A percentile compares a stretch with the other conserved stretches of the same genome.
These are phyloP conservation scores for Phanerochaete carnosa DNA, from an alignment of 768 basidiomycete genomes.

Conservation along the genomic window DNA sequence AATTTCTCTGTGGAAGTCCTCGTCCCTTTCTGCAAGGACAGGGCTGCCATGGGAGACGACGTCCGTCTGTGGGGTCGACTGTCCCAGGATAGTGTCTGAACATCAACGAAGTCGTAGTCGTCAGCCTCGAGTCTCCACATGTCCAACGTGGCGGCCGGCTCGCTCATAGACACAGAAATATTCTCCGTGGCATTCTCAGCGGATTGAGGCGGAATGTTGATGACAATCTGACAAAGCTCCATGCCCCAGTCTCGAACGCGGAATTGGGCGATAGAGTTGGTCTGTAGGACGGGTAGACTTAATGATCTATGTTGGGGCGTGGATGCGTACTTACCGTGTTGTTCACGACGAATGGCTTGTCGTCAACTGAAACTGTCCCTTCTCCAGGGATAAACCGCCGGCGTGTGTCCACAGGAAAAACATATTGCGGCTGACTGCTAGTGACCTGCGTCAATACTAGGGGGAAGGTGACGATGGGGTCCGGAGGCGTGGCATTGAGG, in stretches of 20 bases:
- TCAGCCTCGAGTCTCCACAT: not conserved
- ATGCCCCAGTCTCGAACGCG: conserved; percentile 9
- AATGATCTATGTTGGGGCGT: not conserved
- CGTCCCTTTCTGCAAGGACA: not conserved
- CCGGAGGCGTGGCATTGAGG: not conserved
- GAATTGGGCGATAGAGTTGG: conserved; percentile 1
- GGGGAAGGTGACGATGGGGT: not conserved
- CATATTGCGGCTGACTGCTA: not conserved
- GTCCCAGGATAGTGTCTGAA: not conserved
- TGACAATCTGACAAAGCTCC: not conserved
- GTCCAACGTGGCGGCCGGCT: not conserved
- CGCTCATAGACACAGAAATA: not conserved
- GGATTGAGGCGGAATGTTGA: not conserved
- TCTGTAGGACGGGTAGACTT: not conserved
- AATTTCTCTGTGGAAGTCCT: not conserved
- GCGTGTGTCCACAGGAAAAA: not conserved
- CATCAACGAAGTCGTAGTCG: not conserved
- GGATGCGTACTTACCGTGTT: not conserved
- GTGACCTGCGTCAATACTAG: not conserved
- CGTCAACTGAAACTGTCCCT: not conserved
- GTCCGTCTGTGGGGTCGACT: not conserved
- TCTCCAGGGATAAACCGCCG: not conserved
- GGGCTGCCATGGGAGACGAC: not conserved
- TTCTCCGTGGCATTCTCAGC: not conserved
- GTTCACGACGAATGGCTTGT: not conserved